Conservation (phyloP, 129 eudicot species). For the Flaveria bidentis region DNA sequence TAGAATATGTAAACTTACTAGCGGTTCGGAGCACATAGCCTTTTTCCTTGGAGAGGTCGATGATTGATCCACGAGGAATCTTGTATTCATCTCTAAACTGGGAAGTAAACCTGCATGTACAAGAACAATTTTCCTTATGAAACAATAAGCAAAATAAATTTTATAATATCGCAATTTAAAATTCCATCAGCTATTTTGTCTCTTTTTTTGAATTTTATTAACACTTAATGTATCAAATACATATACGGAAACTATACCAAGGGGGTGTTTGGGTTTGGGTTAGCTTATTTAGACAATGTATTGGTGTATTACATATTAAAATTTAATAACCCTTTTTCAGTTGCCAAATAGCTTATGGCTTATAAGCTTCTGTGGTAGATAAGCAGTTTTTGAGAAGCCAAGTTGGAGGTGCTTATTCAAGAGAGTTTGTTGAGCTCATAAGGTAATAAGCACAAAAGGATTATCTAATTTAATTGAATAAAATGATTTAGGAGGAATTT, state of each 20-base stretch:
- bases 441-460: not conserved
- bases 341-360: not conserved
- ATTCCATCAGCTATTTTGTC: not conserved
- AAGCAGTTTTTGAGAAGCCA: conserved; percentile 1
- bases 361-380: not conserved
- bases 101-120: conserved; percentile 71
- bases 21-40: conserved; percentile 76
- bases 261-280: not conserved
- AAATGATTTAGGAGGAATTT: not conserved
- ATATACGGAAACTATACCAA: not conserved
- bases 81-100: conserved; percentile 84
- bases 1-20: conserved; percentile 52
- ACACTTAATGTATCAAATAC: not conserved
- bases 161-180: not conserved
- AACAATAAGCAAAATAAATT: no score
- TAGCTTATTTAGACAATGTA: not conserved
- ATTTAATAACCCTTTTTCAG: not conserved
- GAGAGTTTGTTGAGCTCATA: not conserved
- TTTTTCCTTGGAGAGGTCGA: conserved; percentile 74
- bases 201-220: not conserved
- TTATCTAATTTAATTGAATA: not conserved
- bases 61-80: conserved; percentile 78
- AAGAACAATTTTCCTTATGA: not conserved
- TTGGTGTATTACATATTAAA: not conserved
- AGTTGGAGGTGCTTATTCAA: not conserved